These are phyloP conservation scores for Mycosarcoma mackinlayi DNA, from an alignment of 1,284 basidiomycete species.

Conservation along the genomic window DNA sequence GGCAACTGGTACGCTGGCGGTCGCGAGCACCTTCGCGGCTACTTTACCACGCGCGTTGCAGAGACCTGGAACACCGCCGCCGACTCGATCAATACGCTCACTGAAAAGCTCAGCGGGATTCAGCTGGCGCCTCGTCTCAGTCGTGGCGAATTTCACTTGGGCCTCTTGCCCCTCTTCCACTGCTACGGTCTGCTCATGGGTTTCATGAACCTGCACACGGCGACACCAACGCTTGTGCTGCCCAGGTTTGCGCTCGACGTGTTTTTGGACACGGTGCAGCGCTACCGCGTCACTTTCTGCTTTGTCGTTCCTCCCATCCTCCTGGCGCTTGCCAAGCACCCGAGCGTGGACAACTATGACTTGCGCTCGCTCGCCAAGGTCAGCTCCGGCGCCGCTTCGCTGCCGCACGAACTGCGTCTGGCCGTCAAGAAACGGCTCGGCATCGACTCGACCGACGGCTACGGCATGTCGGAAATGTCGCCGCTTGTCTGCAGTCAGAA, in stretches of 20 bases:
- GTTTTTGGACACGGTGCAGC: slow-evolving; percentile 57
- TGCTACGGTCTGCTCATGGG: slow-evolving; percentile 65
- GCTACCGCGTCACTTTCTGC: slow-evolving; percentile 60
- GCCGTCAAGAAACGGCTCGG: slow-evolving; percentile 55
- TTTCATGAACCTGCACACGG: slow-evolving; percentile 62
- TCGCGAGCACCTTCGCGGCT: slow-evolving; percentile 37
- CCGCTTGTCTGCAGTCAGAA: slow-evolving; percentile 64
- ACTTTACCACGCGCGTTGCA: slow-evolving; percentile 50
- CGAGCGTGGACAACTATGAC: slow-evolving; percentile 59
- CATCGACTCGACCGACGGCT: slow-evolving; percentile 63
- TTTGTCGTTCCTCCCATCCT: slow-evolving; percentile 67
- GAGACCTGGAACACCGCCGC: slow-evolving; percentile 49
- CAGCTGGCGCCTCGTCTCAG: slow-evolving; percentile 35
- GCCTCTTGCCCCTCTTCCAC: slow-evolving; percentile 65
- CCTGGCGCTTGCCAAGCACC: slow-evolving; percentile 60
- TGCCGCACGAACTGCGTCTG: slow-evolving; percentile 52
- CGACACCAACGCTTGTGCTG: slow-evolving; percentile 59
- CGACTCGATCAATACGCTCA: slow-evolving; percentile 36
- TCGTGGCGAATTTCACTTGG: slow-evolving; percentile 60
- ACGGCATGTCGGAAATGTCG: slow-evolving; percentile 67
- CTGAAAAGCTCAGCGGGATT: slow-evolving; percentile 29
- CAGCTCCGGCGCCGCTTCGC: slow-evolving; percentile 60
- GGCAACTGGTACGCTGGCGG: slow-evolving; percentile 49
- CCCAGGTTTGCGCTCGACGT: slow-evolving; percentile 58
- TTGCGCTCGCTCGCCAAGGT: slow-evolving; percentile 57